Evolutionary conservation across 140 eudicot genomes (phyloP).

Genomic region (Flaveria floridana): DNA sequence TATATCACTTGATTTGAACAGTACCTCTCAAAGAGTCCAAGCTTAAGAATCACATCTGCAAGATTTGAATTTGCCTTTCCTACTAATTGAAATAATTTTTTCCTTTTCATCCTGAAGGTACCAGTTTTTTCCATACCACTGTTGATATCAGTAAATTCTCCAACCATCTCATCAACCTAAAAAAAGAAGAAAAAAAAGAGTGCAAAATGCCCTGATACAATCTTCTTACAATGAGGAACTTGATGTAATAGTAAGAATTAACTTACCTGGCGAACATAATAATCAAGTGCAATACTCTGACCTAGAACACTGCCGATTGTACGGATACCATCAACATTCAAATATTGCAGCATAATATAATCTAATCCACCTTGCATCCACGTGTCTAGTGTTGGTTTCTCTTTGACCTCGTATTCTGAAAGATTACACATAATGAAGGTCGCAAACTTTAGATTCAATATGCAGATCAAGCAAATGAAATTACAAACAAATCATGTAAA

Average conservation of each 20-base stretch:
- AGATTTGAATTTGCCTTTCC: conserved; percentile 94
- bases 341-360: conserved; percentile 73
- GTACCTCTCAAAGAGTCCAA: conserved; percentile 92
- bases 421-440: conserved; percentile 10
- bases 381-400: conserved; percentile 66
- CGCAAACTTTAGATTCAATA: conserved; percentile 23
- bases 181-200: not conserved
- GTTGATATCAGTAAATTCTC: conserved; percentile 85
- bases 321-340: conserved; percentile 77
- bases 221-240: conserved; percentile 4
- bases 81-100: conserved; percentile 82
- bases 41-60: conserved; percentile 91
- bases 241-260: conserved; percentile 1
- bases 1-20: conserved; percentile 14
- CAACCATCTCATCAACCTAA: conserved; percentile 94
- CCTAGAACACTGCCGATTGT: conserved; percentile 92
- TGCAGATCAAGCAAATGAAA: conserved; percentile 5
- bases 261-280: conserved; percentile 80
- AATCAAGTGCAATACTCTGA: conserved; percentile 93
- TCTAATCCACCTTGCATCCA: conserved; percentile 97
- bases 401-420: conserved; percentile 80
- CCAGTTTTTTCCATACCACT: conserved; percentile 95
- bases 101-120: conserved; percentile 79
- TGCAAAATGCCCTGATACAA: conserved; percentile 4
- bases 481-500: conserved; percentile 1